These are phyloP conservation scores for Fusarium sacchari DNA, from an alignment of 2,329 filamentous ascomycete species.

Conservation along the genomic window DNA sequence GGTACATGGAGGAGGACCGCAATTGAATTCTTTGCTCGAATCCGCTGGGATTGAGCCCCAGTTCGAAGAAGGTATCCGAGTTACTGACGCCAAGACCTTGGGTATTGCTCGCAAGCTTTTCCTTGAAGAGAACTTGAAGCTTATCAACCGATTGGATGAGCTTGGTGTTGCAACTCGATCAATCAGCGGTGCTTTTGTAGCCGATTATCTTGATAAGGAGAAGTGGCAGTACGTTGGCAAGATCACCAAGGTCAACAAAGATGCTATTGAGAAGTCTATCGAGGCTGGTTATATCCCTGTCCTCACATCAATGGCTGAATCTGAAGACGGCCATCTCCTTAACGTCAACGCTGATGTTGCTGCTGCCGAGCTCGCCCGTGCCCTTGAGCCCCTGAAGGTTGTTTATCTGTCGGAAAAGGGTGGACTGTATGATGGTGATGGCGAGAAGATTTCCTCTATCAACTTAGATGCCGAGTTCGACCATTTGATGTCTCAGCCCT, in stretches of 20 bases:
- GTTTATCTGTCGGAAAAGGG: slow-evolving; percentile 99
- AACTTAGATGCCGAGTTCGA: slow-evolving; percentile 98
- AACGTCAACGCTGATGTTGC: slow-evolving; percentile 99
- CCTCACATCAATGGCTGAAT: slow-evolving; percentile 96
- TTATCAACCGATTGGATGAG: slow-evolving; percentile 88
- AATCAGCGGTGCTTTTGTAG: slow-evolving; percentile 90
- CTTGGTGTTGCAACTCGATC: slow-evolving; percentile 90
- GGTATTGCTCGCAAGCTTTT: slow-evolving; percentile 92
- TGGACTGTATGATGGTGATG: slow-evolving; percentile 91
- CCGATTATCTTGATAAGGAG: slow-evolving; percentile 94
- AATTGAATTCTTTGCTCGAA: slow-evolving; percentile 91
- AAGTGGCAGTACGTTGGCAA: slow-evolving; percentile 97
- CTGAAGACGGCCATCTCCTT: slow-evolving; percentile 86
- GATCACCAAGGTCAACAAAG: slow-evolving; percentile 91
- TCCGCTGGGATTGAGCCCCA: slow-evolving; percentile 87
- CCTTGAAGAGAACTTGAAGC: slow-evolving; percentile 81
- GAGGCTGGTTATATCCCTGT: slow-evolving; percentile 92
- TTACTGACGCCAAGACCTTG: slow-evolving; percentile 95
- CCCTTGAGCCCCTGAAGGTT: slow-evolving; percentile 93
- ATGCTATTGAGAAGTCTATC: slow-evolving; percentile 90
- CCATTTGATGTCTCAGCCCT: slow-evolving; percentile 89
- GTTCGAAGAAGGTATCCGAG: slow-evolving; percentile 94
- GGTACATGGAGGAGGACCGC: slow-evolving; percentile 93
- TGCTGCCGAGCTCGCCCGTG: slow-evolving; percentile 88
- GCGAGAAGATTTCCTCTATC: slow-evolving; percentile 95